Conservation (phyloP, 805 yeast genomes). For the Lachancea fermentati region DNA sequence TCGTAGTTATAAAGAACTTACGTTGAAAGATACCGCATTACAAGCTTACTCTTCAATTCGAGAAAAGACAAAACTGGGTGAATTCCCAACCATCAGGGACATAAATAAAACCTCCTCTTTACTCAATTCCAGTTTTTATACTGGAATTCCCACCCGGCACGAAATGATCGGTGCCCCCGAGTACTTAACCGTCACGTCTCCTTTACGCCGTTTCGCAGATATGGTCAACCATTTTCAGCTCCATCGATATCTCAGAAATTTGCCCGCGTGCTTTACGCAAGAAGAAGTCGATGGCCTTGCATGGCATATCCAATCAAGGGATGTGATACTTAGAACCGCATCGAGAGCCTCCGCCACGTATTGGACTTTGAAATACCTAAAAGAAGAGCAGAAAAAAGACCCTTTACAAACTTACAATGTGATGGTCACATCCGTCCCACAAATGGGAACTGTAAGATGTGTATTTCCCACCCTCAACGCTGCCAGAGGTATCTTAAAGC, state of each 20-base stretch:
- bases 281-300: conserved; percentile 35
- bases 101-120: conserved; percentile 40
- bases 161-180: conserved; percentile 53
- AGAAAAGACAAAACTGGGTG: conserved; percentile 14
- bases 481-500: conserved; percentile 29
- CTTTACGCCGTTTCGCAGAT: conserved; percentile 79
- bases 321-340: conserved; percentile 34
- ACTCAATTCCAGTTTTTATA: conserved; percentile 48
- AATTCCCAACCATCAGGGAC: conserved; percentile 35
- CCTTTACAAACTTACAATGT: conserved; percentile 26
- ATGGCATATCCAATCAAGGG: conserved; percentile 41
- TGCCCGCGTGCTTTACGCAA: conserved; percentile 28
- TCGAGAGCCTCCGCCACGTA: conserved; percentile 30
- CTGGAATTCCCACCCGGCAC: conserved; percentile 46
- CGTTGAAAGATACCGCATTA: conserved; percentile 24
- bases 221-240: conserved; percentile 75
- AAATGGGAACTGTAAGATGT: conserved; percentile 33
- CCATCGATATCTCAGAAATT: conserved; percentile 37
- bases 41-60: conserved; percentile 23
- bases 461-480: conserved; percentile 25
- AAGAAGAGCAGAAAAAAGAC: conserved; percentile 12
- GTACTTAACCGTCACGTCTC: conserved; percentile 81
- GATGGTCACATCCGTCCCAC: conserved; percentile 39
- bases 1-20: conserved; percentile 33
- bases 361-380: conserved; percentile 34